Evolutionary conservation across 192 early-diverging fungal species (phyloP), one percentile per base, ranked within the genome.

Genomic region (Cetraspora pellucida): DNA sequence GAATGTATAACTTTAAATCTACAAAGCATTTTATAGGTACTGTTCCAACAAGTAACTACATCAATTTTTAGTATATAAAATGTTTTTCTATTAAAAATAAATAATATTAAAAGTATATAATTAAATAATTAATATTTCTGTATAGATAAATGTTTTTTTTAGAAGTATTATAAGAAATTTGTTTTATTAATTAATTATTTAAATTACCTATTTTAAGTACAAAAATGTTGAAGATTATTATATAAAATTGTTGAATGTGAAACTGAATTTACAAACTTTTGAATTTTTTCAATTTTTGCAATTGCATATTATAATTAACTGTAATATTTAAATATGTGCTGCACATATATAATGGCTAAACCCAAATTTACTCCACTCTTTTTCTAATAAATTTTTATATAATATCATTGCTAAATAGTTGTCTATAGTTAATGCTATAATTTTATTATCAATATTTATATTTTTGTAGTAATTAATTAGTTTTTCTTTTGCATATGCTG

Each of bases 271-370:
- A 70, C 68, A 70, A 52, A 70, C 1, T 2, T 28, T 70, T 45
- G 45, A 27, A 70, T 46, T 52, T 70, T 70, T 7, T 50, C 16
- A 52, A 70, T 70, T 13, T 50, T 52, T 27, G 21, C 4, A 23
- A 14, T 49, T 49, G 19, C 68, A 70, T 70, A 25, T 46, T 46
- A 70, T 70, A 46, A 52, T 46, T 70, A 37, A 70, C 25, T 50
- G 46, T 46, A 49, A 70, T 49, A 70, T 70, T 70, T 21, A 70
- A 50, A 70, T 27, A 27, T 70, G 68, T 17, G 46, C 68, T 27
- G 68, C 46, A 70, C 68, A 70, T 25, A 10, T 25, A 70, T 70
- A 70, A 28, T 70, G 68, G 3, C 47, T 2, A 50, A 52, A 70
- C 6, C 47, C 68, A 37, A 11, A 27, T 49, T 70, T 3, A 5